phyloP scores from a whole-genome alignment of 164 flowering plant genomes.

The Taxillus chinensis region DNA sequence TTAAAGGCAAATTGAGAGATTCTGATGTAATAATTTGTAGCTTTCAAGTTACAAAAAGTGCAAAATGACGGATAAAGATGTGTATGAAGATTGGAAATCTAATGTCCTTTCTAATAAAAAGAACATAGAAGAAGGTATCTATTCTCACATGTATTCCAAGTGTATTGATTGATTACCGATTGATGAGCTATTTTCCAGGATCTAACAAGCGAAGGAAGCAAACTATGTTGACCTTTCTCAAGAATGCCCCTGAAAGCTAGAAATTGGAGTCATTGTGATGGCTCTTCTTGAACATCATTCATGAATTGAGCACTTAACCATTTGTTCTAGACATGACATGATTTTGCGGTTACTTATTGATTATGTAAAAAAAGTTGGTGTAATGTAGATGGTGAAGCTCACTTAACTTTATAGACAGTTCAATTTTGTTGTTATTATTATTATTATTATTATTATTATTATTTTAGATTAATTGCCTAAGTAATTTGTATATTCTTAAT shows the following conservation, averaged over 20 bases:
- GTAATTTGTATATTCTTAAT: too few species aligned
- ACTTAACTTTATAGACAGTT: too few species aligned
- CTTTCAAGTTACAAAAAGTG: conserved; percentile 57
- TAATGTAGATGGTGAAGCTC: too few species aligned
- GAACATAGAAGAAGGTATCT: conserved; percentile 31
- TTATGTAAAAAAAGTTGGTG: too few species aligned
- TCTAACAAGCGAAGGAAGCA: conserved; percentile 44
- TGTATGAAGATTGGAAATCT: conserved; percentile 76
- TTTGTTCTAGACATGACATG: too few species aligned
- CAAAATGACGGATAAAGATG: conserved; percentile 43
- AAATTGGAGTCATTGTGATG: conserved; percentile 26
- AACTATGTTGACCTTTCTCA: conserved; percentile 42
- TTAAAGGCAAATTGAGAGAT: background rate
- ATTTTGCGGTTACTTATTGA: too few species aligned
- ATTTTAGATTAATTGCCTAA: too few species aligned
- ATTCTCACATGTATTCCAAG: background rate
- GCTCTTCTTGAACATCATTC: too few species aligned
- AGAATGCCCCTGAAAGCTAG: conserved; percentile 28
- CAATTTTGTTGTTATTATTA: too few species aligned
- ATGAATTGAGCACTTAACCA: too few species aligned
- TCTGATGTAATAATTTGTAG: conserved; percentile 27
- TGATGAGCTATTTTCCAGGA: conserved; percentile 14
- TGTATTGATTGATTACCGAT: background rate
- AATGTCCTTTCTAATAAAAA: conserved; percentile 51
- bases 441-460: too few species aligned